Evolutionary conservation across 2,329 filamentous ascomycete genomes (phyloP), one percentile per base, ranked within the genome.

Genomic region (Cephalotrichum gorgonifer): DNA sequence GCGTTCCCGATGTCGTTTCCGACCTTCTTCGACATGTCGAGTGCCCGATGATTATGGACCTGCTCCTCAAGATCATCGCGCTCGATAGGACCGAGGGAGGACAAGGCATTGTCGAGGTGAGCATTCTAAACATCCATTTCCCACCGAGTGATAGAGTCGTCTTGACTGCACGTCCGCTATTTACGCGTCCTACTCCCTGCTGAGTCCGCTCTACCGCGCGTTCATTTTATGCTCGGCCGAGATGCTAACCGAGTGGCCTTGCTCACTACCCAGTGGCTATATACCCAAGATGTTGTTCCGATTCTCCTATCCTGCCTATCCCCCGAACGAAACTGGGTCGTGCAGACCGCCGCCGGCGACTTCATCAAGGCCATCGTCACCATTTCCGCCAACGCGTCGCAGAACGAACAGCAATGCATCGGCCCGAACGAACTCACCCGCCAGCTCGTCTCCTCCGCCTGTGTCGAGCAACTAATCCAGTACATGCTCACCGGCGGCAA

Each of bases 311-410:
- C 87, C 5, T 96, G 90, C 64, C 79, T 98, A 22, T 85, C 87
- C 2, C 83, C 89, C 1, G 82, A 94, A 53, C 83, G 94, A 60
- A 86, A 83, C 54, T 88, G 88, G 64, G 87, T 91, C 1, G 94
- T 93, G 2, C 93, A 98, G 64, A 97, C 93, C 0, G 94, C 93
- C 0, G 93, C 93, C 1, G 93, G 93, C 41, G 93, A 98, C 62
- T 98, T 98, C 57, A 78, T 98, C 58, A 98, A 98, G 65, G 93
- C 93, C 39, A 96, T 98, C 62, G 97, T 98, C 56, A 98, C 93
- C 25, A 96, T 98, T 51, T 97, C 93, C 2, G 93, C 93, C 52
- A 98, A 98, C 61, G 93, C 93, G 3, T 96, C 91, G 2, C 93
- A 95, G 58, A 95, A 96, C 60, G 93, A 98, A 60, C 90, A 96